A percentile compares a stretch with the other conserved stretches of the same genome.
Evolutionary conservation across 148 eudicot species (phyloP).

Genomic region (Chenopodium berlandieri): DNA sequence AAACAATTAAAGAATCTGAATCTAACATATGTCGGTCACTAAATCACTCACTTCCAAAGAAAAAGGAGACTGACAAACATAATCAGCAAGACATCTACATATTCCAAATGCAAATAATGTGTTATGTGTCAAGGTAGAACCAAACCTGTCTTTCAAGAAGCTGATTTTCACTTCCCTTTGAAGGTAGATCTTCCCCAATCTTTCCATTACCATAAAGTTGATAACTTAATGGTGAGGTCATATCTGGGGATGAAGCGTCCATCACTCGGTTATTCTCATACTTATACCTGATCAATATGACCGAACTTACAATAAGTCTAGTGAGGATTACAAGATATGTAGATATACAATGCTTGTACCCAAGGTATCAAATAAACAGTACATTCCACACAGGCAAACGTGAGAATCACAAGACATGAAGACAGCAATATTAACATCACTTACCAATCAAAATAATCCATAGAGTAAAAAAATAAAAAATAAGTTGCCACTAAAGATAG

Average conservation of each 20-base stretch:
- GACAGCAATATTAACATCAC: neutral
- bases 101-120: neutral
- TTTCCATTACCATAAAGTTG: slow-evolving; percentile 88
- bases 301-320: neutral
- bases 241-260: slow-evolving; percentile 82
- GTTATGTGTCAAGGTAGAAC: neutral
- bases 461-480: neutral
- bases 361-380: slow-evolving; percentile 2
- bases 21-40: neutral
- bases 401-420: neutral
- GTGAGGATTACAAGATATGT: no score
- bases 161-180: slow-evolving; percentile 93
- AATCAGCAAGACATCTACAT: neutral
- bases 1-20: slow-evolving; percentile 5
- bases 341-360: neutral
- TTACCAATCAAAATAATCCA: neutral
- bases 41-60: neutral
- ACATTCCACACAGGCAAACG: neutral
- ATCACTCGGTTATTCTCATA: slow-evolving; percentile 80
- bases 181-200: slow-evolving; percentile 62
- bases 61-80: neutral
- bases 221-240: slow-evolving; percentile 73
- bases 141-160: slow-evolving; percentile 97
- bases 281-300: slow-evolving; percentile 61
- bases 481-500: neutral